phyloP scores from a whole-genome alignment of 2,329 filamentous ascomycete species.

The Fusarium piperis region DNA sequence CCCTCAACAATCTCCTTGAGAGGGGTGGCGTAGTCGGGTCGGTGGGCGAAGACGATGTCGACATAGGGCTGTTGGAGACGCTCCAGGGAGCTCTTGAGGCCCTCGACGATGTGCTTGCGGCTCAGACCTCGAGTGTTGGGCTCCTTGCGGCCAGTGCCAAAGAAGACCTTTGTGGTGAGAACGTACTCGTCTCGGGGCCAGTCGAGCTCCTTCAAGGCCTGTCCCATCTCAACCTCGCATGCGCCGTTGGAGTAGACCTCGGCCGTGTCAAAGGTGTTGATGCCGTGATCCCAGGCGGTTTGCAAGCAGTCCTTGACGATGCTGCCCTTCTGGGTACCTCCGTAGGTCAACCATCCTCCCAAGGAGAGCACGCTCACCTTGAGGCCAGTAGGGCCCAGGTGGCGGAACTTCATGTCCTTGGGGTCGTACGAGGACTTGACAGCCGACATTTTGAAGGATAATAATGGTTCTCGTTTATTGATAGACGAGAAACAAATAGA shows the following conservation, averaged over 20 bases:
- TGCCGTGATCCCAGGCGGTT: slow-evolving; percentile 66
- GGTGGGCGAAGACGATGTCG: slow-evolving; percentile 42
- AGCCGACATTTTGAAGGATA: slow-evolving; percentile 24
- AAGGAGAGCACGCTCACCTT: slow-evolving; percentile 42
- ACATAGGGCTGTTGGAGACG: slow-evolving; percentile 41
- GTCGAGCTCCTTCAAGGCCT: slow-evolving; percentile 65
- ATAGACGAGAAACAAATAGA: background rate
- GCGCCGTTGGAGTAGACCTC: slow-evolving; percentile 68
- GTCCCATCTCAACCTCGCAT: slow-evolving; percentile 70
- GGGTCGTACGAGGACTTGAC: slow-evolving; percentile 38
- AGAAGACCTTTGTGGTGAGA: slow-evolving; percentile 55
- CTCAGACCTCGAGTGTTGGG: slow-evolving; percentile 71
- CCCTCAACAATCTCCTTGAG: slow-evolving; percentile 43
- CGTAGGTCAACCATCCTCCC: slow-evolving; percentile 41
- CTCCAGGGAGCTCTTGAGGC: slow-evolving; percentile 38
- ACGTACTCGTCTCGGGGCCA: slow-evolving; percentile 70
- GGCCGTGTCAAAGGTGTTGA: slow-evolving; percentile 71
- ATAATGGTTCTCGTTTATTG: background rate
- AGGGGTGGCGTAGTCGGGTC: slow-evolving; percentile 38
- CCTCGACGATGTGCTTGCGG: slow-evolving; percentile 73
- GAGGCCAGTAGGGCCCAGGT: slow-evolving; percentile 40
- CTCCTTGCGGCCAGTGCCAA: slow-evolving; percentile 43
- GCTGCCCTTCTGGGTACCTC: slow-evolving; percentile 69
- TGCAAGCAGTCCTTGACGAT: slow-evolving; percentile 68
- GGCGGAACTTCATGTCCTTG: slow-evolving; percentile 43